phyloP scores from a whole-genome alignment of 176 grass and related monocot genomes.

The Thinopyrum elongatum region DNA sequence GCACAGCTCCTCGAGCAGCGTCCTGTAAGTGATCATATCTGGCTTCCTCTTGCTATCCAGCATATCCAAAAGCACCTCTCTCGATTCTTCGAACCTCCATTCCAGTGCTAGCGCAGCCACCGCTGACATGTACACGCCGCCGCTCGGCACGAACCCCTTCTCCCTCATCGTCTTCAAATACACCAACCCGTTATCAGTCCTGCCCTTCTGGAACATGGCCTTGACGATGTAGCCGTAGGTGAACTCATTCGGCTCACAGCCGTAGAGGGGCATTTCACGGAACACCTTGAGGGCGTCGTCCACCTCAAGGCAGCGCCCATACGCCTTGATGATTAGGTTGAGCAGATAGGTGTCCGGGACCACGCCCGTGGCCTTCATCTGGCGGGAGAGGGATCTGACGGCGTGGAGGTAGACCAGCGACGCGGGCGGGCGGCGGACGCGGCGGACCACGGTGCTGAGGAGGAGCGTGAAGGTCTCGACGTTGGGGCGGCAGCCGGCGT shows the following conservation, averaged over 20 bases:
- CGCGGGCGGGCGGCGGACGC: constrained; percentile 66
- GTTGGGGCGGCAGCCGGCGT: constrained; percentile 47
- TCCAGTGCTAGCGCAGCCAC: constrained; percentile 67
- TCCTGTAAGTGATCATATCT: constrained; percentile 88
- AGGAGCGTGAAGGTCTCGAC: constrained; percentile 84
- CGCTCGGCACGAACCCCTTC: constrained; percentile 56
- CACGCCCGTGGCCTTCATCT: constrained; percentile 89
- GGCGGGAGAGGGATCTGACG: constrained; percentile 62
- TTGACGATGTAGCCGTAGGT: constrained; percentile 82
- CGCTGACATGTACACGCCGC: constrained; percentile 66
- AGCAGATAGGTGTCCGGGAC: constrained; percentile 83
- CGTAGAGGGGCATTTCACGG: constrained; percentile 77
- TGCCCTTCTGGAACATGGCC: constrained; percentile 83
- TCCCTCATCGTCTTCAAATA: constrained; percentile 53
- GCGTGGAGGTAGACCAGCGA: constrained; percentile 82
- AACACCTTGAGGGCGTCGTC: constrained; percentile 88
- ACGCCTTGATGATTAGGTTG: constrained; percentile 93
- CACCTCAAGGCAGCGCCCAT: constrained; percentile 61
- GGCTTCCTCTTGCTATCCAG: constrained; percentile 57
- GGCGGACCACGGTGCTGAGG: constrained; percentile 58
- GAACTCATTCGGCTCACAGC: constrained; percentile 80
- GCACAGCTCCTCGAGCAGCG: constrained; percentile 88
- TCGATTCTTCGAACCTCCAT: constrained; percentile 70
- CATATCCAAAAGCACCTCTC: constrained; percentile 70
- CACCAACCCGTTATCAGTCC: constrained; percentile 49